Evolutionary conservation across 2,329 filamentous ascomycete species (phyloP), one percentile per base, ranked within the genome.

Genomic region (Aspergillus ochraceoroseus): DNA sequence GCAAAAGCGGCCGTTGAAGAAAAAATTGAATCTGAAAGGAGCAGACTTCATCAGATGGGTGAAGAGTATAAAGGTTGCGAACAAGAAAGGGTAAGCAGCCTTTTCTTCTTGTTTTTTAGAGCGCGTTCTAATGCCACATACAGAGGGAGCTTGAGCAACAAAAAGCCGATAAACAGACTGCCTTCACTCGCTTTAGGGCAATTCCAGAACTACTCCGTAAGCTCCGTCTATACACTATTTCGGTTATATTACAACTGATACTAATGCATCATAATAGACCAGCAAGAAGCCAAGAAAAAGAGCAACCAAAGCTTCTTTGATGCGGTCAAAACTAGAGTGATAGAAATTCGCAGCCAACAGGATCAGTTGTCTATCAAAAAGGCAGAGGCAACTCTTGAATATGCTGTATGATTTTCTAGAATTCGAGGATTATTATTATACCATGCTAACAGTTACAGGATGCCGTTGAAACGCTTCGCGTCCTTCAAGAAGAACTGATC

Each of bases 201-300:
- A 70, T 95, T 6, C 85, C 84, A 0, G 74, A 77, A 34, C 87
- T 80, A 60, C 82, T 90, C 39, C 75, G 84, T 82, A 70, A 59
- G 77, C n/a, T n/a, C n/a, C n/a, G n/a, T n/a, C n/a, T n/a, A n/a
- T n/a, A n/a, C n/a, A n/a, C n/a, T n/a, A n/a, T n/a, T n/a, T n/a
- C n/a, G n/a, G n/a, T n/a, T n/a, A n/a, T n/a, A n/a, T n/a, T n/a
- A n/a, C n/a, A n/a, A n/a, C n/a, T n/a, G n/a, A 11, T 19, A 12
- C 56, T 67, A 56, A 62, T 58, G 19, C 20, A 4, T 39, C 39
- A n/a, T 57, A 70, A 17, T 58, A 71, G 64, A 59, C 25, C 57
- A 67, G 23, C 57, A 70, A 51, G 57, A 75, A 62, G 61, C 55
- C 19, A 75, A 75, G 46, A 53, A 72, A n/a, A 57, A 66, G 4